Percentiles rank a stretch among this genome's conserved stretches.
These are phyloP conservation scores for Pterula multifida DNA, from an alignment of 1,284 basidiomycete species.

Conservation along the genomic window DNA sequence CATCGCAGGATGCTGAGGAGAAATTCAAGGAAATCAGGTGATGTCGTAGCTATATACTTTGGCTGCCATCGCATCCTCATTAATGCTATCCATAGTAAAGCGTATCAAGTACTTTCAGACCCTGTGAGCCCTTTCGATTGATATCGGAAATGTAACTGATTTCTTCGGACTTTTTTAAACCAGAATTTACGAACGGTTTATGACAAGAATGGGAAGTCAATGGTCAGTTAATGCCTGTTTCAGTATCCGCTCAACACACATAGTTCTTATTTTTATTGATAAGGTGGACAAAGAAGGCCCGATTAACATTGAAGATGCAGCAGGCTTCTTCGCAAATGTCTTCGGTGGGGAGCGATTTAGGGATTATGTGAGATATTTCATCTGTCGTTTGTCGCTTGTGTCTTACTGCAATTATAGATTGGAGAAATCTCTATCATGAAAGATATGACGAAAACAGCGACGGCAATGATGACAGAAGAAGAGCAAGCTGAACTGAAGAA, in stretches of 20 bases:
- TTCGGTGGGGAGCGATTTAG: conserved; percentile 83
- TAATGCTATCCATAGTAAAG: conserved; percentile 48
- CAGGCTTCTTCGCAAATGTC: conserved; percentile 84
- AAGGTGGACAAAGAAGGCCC: conserved; percentile 64
- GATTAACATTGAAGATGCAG: conserved; percentile 71
- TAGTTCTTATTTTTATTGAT: conserved; percentile 3
- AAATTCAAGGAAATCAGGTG: conserved; percentile 92
- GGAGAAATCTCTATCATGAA: conserved; percentile 91
- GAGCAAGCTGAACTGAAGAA: conserved; percentile 83
- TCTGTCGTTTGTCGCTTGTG: background rate
- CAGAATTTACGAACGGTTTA: conserved; percentile 85
- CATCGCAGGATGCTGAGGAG: conserved; percentile 76
- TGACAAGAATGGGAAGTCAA: conserved; percentile 89
- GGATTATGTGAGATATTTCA: conserved; percentile 59
- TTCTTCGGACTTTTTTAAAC: conserved; percentile 6
- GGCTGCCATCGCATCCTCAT: too few relatives aligned
- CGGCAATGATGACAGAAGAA: conserved; percentile 80
- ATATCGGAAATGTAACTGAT: background rate
- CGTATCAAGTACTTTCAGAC: conserved; percentile 82
- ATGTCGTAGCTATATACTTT: background rate
- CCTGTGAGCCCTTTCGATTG: conserved; percentile 38
- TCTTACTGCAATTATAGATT: conserved; percentile 37
- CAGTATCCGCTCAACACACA: conserved; percentile 2
- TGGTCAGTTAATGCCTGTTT: conserved; percentile 33
- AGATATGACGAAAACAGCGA: conserved; percentile 74